Percentiles rank a stretch among this genome's conserved stretches.
phyloP scores from a whole-genome alignment of 2,329 filamentous ascomycete genomes.

The Alternaria sp. region DNA sequence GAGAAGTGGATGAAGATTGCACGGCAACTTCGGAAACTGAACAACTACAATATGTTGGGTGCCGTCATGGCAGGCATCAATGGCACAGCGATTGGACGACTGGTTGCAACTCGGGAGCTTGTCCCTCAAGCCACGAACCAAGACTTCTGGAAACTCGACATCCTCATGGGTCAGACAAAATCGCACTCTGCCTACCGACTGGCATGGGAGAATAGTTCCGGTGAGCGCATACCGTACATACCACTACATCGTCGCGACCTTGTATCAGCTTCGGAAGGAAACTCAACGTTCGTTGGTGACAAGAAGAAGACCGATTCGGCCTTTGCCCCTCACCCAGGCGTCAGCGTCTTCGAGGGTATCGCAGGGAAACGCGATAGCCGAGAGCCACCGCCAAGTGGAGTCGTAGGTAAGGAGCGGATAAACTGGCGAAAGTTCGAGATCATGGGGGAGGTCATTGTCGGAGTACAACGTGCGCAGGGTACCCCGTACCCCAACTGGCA shows the following conservation, averaged over 20 bases:
- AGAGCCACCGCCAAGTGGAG: conserved; percentile 52
- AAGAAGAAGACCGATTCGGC: conserved; percentile 40
- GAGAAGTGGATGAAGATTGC: conserved; percentile 97
- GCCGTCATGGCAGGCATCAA: conserved; percentile 93
- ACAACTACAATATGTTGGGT: conserved; percentile 97
- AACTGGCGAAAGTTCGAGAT: conserved; percentile 99
- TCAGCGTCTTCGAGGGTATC: conserved; percentile 45
- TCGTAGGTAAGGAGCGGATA: conserved; percentile 68
- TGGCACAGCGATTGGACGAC: conserved; percentile 82
- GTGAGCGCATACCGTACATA: conserved; percentile 91
- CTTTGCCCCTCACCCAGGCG: conserved; percentile 47
- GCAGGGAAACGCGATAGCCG: conserved; percentile 48
- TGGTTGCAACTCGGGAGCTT: conserved; percentile 79
- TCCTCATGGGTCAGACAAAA: conserved; percentile 92
- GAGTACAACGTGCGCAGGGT: conserved; percentile 90
- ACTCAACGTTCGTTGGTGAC: conserved; percentile 81
- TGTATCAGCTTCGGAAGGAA: conserved; percentile 90
- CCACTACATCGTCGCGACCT: conserved; percentile 89
- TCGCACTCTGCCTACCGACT: conserved; percentile 95
- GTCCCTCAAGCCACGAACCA: conserved; percentile 77
- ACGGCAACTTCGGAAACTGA: conserved; percentile 81
- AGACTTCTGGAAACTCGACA: conserved; percentile 84
- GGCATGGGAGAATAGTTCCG: conserved; percentile 93
- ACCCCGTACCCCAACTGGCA: conserved; percentile 77
- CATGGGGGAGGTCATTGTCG: conserved; percentile 87